Base-by-base conservation (phyloP, 2,329 filamentous ascomycete species). In the Aspergillus chevalieri region DNA sequence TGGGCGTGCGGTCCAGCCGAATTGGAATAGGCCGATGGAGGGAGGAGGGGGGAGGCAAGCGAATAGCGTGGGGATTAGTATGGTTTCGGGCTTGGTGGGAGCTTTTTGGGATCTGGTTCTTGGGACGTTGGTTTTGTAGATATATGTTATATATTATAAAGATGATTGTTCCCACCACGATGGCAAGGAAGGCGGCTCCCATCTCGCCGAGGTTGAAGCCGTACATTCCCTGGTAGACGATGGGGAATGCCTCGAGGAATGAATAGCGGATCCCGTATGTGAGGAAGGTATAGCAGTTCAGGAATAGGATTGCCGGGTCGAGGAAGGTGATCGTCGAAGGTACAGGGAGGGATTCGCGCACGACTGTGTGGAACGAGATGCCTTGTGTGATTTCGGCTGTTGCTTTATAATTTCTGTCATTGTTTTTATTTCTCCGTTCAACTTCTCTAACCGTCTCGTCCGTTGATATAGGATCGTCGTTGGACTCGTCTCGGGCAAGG, bases 221-320 rank as follows among this genome's bases (percentile, higher is more conserved):
- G 66, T 86, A 85, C 54, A 76, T 71, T 19, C 72, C 74, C 2
- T 75, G 73, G 61, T 82, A 86, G 44, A 85, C 80, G 21, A 84
- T 69, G 3, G 82, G 82, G 64, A 86, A 85, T n/a, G 78, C 78
- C 58, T 85, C 82, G 61, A 86, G 86, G 65, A 78, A 85, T 14
- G 70, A 70, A 53, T 78, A 78, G 49, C 68, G 69, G 14, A 70
- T 67, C 21, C 58, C 67, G 48, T 70, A 86, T 56, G 80, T 76
- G 56, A 85, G 75, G 47, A 77, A 77, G 3, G 78, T 81, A 65
- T 85, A 86, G 34, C 83, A 49, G 58, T 82, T 79, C 1, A 81
- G 76, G 65, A 85, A 84, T 4, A 79, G 63, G 2, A 86, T 75
- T 9, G 81, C 78, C 0, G 82, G 82, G 49, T 84, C 81, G 60